phyloP scores from a whole-genome alignment of 192 early-diverging fungal genomes.

The Linnemannia elongata region DNA sequence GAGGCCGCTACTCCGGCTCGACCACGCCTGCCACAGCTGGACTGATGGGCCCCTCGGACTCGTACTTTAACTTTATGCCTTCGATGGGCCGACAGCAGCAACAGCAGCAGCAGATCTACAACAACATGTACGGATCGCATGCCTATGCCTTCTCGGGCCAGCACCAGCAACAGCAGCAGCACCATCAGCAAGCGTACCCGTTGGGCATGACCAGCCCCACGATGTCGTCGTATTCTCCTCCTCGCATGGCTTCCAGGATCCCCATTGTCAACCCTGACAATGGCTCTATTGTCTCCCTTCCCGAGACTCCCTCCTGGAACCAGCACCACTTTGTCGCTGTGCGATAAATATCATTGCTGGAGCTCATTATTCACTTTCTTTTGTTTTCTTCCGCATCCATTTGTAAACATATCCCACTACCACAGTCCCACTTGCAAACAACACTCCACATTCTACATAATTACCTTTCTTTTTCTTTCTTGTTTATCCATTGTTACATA shows the following conservation, averaged over 20 bases:
- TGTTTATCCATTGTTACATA: slow-evolving; percentile 8
- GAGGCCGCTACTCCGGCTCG: slow-evolving; percentile 39
- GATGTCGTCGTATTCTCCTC: slow-evolving; percentile 49
- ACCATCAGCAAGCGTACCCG: slow-evolving; percentile 32
- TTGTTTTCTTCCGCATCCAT: slow-evolving; percentile 1
- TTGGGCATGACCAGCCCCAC: slow-evolving; percentile 49
- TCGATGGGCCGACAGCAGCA: slow-evolving; percentile 24
- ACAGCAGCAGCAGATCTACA: slow-evolving; percentile 42
- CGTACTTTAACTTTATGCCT: slow-evolving; percentile 46
- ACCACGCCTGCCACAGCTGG: slow-evolving; percentile 49
- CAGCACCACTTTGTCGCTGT: slow-evolving; percentile 59
- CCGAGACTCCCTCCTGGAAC: slow-evolving; percentile 44
- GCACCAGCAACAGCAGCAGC: slow-evolving; percentile 27
- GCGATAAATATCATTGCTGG: slow-evolving; percentile 33
- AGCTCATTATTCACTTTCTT: not conserved
- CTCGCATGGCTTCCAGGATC: slow-evolving; percentile 43
- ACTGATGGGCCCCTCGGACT: slow-evolving; percentile 41
- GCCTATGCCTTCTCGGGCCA: slow-evolving; percentile 29
- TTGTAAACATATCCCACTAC: slow-evolving; percentile 1
- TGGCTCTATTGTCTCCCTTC: slow-evolving; percentile 42
- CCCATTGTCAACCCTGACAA: slow-evolving; percentile 55
- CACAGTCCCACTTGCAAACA: not conserved
- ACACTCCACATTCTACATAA: not conserved
- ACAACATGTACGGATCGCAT: slow-evolving; percentile 44
- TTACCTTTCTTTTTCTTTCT: not conserved